Base-by-base conservation (phyloP, 129 eudicot genomes). In the Rutidosis leptorrhynchoides region DNA sequence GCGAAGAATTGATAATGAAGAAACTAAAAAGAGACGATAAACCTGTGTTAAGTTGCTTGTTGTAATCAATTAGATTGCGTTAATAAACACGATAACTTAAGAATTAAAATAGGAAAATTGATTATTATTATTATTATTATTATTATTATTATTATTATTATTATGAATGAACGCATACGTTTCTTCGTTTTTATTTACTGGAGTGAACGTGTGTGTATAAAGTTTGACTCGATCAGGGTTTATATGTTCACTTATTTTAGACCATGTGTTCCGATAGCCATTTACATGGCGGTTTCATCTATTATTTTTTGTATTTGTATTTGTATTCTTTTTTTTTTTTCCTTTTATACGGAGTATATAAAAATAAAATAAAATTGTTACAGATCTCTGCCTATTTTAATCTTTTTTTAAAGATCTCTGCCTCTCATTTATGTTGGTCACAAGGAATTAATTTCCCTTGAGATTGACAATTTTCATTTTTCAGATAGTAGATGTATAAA, bases 381-480 rank as follows among this genome's bases (percentile, higher is more conserved):
- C n/a, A n/a, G n/a, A n/a, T n/a, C n/a, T n/a, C n/a, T n/a, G n/a
- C n/a, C n/a, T n/a, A n/a, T n/a, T n/a, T n/a, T 32, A 32, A 32
- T 32, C 7, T 6, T 32, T 32, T 54, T 71, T 54, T 32, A 55
- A 58, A 64, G 72, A 73, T 73, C 78, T 73, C 58, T 49, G 72
- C 58, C 72, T 40, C 58, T 26, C 72, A 73, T 73, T 73, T 64
- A 73, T 65, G 35, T 5, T 10, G 4, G 64, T 73, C 71, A 64
- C n/a, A 16, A 5, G 61, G 3, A 69, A 42, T 62, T 17, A 27
- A 73, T 63, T 54, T 58, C 45, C 37, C 55, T 68, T 30, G 7
- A 14, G 10, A 20, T 4, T 7, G 12, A 62, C 17, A 62, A 11
- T 20, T 62, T 42, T 3, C 67, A 5, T 62, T 23, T 61, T n/a